Conservation (phyloP, 352 stramenopile species). For the Phytophthora aleatoria region DNA sequence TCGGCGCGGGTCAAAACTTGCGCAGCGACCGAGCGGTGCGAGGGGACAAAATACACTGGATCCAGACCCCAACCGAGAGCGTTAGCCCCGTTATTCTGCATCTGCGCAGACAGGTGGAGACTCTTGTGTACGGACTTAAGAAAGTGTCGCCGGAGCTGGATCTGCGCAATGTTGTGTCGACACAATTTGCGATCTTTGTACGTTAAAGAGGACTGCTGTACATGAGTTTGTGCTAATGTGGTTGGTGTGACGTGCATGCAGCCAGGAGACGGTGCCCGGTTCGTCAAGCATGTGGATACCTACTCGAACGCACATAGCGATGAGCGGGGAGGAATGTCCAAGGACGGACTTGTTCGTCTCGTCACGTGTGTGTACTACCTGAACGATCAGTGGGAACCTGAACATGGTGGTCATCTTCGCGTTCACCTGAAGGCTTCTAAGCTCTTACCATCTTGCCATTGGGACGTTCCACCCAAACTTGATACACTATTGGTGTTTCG, state of each 20-base stretch:
- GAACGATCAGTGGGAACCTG: constrained; percentile 70
- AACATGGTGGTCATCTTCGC: constrained; percentile 68
- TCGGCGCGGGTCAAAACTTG: constrained; percentile 46
- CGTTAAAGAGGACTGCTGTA: constrained; percentile 11
- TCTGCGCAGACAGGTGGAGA: constrained; percentile 56
- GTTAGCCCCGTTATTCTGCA: constrained; percentile 45
- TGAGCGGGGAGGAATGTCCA: constrained; percentile 15
- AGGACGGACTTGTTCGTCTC: constrained; percentile 45
- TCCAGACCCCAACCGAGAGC: constrained; percentile 30
- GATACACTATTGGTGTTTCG: constrained; percentile 93
- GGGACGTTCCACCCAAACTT: constrained; percentile 82
- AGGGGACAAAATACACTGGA: constrained; percentile 75
- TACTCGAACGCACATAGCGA: constrained; percentile 47
- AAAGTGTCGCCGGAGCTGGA: constrained; percentile 53
- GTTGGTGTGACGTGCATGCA: constrained; percentile 22
- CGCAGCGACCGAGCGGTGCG: constrained; percentile 50
- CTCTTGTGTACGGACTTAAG: constrained; percentile 58
- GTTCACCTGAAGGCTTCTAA: constrained; percentile 49
- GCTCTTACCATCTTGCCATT: constrained; percentile 29
- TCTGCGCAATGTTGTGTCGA: constrained; percentile 72
- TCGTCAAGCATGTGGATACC: constrained; percentile 75
- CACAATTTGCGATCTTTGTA: constrained; percentile 81
- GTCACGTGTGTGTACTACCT: constrained; percentile 91
- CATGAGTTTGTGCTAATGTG: constrained; percentile 4
- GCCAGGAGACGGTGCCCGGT: constrained; percentile 68